phyloP scores from a whole-genome alignment of 169 alveolate species.

The Babesia divergens region DNA sequence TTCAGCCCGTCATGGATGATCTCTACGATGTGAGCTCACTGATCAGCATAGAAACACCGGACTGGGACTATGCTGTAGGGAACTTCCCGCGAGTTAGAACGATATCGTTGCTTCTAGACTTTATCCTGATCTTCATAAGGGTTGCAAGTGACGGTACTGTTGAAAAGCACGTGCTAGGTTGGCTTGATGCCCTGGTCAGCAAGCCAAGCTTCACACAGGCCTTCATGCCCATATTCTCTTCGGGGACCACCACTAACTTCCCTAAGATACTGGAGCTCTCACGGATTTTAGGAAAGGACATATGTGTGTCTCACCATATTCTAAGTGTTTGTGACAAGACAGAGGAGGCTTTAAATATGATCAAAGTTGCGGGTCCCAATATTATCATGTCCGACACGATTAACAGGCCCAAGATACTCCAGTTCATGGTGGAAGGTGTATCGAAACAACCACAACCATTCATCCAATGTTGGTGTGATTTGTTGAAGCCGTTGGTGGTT shows the following conservation, averaged over 20 bases:
- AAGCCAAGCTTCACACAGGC: slow-evolving; percentile 23
- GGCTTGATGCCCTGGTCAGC: slow-evolving; percentile 27
- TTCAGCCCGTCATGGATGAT: background rate
- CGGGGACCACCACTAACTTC: slow-evolving; percentile 24
- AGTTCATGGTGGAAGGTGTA: slow-evolving; percentile 28
- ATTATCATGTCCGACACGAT: background rate
- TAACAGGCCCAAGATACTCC: background rate
- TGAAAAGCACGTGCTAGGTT: slow-evolving; percentile 20
- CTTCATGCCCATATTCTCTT: slow-evolving; percentile 13
- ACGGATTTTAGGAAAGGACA: slow-evolving; percentile 17
- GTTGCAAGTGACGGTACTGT: background rate
- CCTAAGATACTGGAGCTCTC: slow-evolving; percentile 16
- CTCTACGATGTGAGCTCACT: background rate
- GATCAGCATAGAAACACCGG: background rate
- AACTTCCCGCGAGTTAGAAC: slow-evolving; percentile 31
- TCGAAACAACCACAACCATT: background rate
- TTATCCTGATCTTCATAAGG: background rate
- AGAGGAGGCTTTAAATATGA: slow-evolving; percentile 17
- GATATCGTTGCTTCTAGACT: slow-evolving; percentile 19
- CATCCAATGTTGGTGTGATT: slow-evolving; percentile 12
- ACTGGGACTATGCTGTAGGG: slow-evolving; percentile 30
- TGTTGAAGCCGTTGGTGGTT: slow-evolving; percentile 11
- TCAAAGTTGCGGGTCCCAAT: slow-evolving; percentile 5
- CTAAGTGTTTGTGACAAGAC: background rate
- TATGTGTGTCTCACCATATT: slow-evolving; percentile 20